A percentile compares a stretch with the other conserved stretches of the same genome.
These are phyloP conservation scores for Truncatella angustata DNA, from an alignment of 2,329 filamentous ascomycete species.

Conservation along the genomic window DNA sequence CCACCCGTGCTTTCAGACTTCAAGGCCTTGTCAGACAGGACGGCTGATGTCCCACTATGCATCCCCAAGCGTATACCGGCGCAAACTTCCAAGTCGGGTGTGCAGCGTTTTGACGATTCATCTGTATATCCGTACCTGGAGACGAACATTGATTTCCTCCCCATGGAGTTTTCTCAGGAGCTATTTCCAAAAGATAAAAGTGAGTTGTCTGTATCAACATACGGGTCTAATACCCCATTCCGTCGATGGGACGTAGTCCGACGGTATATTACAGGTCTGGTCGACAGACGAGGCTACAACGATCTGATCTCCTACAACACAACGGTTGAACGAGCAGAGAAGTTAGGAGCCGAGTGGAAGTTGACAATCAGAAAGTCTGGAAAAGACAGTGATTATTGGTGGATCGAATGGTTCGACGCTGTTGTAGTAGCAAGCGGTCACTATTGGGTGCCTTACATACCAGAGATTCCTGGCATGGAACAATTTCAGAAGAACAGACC, in stretches of 20 bases:
- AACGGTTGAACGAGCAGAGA: not conserved
- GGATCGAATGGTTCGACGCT: slow-evolving; percentile 61
- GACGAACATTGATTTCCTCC: not conserved
- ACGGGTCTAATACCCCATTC: not conserved
- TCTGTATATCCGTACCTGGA: not conserved
- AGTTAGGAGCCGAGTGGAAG: not conserved
- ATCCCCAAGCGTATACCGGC: not conserved
- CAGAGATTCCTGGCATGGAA: slow-evolving; percentile 43
- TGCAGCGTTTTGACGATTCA: not conserved
- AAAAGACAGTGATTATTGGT: slow-evolving; percentile 38
- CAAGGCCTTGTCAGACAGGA: too few species aligned
- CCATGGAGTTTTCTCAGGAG: not conserved
- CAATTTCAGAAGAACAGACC: slow-evolving; percentile 43
- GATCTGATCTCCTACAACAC: not conserved
- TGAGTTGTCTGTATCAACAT: not conserved
- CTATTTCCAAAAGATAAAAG: not conserved
- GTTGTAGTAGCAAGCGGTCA: slow-evolving; percentile 60
- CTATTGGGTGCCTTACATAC: slow-evolving; percentile 56
- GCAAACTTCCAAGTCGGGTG: not conserved
- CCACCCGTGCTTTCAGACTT: too few species aligned
- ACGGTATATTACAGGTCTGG: not conserved
- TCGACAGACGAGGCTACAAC: not conserved
- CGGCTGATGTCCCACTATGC: not conserved
- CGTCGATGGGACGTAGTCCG: not conserved
- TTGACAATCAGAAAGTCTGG: not conserved